Base-by-base conservation (phyloP, 257 asterid genomes). In the Solanum etuberosum region DNA sequence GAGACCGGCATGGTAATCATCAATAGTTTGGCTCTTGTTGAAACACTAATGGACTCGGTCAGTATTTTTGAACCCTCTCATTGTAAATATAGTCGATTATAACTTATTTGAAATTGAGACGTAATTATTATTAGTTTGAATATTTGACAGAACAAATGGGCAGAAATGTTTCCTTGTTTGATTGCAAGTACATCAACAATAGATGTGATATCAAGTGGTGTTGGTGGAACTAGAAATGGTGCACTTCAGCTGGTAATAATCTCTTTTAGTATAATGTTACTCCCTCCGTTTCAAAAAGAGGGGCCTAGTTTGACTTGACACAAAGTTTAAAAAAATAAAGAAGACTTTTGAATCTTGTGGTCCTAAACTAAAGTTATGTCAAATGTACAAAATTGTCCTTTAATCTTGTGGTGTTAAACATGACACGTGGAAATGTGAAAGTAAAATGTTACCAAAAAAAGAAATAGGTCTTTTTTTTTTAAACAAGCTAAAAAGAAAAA, bases 201-300 rank as follows among this genome's bases (percentile, higher is more conserved):
- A 34, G 93, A 92, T 82, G 91, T 91, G 32, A 89, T 92, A 29
- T 90, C 94, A 68, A 89, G 78, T 85, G 94, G 94, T 43, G 87
- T 92, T 90, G 94, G 93, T 11, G 94, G 94, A 29, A 89, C 94
- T 4, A 87, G 94, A 77, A 91, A 92, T 67, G 93, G 93, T 88
- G 94, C 94, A 81, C 93, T 92, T 91, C 98, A 94, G 32, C 91
- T 96, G 95, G 99, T 96, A 94, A 88, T 65, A 46, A 46, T 46
- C 29, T 21, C 27, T 21, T 59, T 63, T 63, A 63, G 71, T 63
- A 25, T 9, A 61, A 61, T 61, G 29, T 10, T n/a, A n/a, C n/a
- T n/a, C n/a, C n/a, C n/a, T n/a, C n/a, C n/a, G n/a, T n/a, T n/a
- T n/a, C n/a, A n/a, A n/a, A n/a, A n/a, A n/a, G n/a, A n/a, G n/a